Evolutionary conservation across 768 basidiomycete genomes (phyloP).

Genomic region (Phylloporus arenicola): DNA sequence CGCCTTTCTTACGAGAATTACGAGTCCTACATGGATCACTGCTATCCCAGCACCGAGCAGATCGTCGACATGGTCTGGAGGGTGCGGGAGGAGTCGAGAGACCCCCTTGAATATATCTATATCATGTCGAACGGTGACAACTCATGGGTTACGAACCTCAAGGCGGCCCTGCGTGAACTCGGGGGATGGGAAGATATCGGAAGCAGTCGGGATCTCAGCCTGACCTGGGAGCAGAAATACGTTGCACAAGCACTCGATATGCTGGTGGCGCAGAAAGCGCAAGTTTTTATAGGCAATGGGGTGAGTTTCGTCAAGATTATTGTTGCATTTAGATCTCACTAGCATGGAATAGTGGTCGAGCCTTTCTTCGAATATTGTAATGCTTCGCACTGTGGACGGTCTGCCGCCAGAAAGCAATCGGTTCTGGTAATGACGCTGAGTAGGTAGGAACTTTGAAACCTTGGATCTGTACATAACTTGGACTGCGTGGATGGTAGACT

Average conservation of each 20-base stretch:
- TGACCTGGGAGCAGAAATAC: slow-evolving; percentile 39
- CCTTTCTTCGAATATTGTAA: slow-evolving; percentile 36
- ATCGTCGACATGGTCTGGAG: slow-evolving; percentile 37
- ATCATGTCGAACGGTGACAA: slow-evolving; percentile 43
- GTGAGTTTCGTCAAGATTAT: slow-evolving; percentile 25
- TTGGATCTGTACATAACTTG: no score
- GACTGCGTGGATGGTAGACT: no score
- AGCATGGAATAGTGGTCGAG: slow-evolving; percentile 33
- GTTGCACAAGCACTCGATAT: slow-evolving; percentile 48
- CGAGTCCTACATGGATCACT: slow-evolving; percentile 33
- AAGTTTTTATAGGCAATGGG: slow-evolving; percentile 49
- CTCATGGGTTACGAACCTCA: slow-evolving; percentile 38
- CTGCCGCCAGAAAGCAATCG: slow-evolving; percentile 25
- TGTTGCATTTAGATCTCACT: not conserved
- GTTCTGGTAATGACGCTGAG: slow-evolving; percentile 28
- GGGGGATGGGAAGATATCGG: slow-evolving; percentile 35
- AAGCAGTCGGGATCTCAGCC: slow-evolving; percentile 36
- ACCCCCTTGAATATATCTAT: slow-evolving; percentile 35
- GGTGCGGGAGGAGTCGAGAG: slow-evolving; percentile 24
- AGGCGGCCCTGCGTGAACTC: slow-evolving; percentile 26
- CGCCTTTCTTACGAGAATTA: slow-evolving; percentile 17
- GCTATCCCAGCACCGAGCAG: slow-evolving; percentile 36
- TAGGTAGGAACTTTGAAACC: no score
- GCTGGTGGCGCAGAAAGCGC: slow-evolving; percentile 41
- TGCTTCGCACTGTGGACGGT: slow-evolving; percentile 32